Base-by-base conservation (phyloP, 1,139 yeast species). In the Yamadazyma sp. region DNA sequence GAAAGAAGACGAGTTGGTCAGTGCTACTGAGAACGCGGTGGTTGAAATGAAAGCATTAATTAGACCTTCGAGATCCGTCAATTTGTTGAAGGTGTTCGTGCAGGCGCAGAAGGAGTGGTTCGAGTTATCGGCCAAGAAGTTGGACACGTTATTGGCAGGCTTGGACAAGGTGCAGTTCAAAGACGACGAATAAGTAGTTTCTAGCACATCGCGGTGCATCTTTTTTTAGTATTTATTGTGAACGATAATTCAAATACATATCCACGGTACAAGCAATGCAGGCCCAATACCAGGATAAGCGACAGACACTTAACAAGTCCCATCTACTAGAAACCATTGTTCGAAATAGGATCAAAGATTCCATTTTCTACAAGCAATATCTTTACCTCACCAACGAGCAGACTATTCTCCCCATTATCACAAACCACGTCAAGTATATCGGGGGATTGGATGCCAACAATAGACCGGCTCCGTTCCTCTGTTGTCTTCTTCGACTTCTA, bases 1-100 rank as follows among this genome's bases (percentile, higher is more conserved):
- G 32, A 73, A 76, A 48, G 95, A 86, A 61, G 95, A 86, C 55
- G 90, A 82, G 45, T 74, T 85, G 50, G 92, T 85, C 23, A 76
- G 82, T 52, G 86, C 87, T 18, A 85, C 89, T 7, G 83, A 83
- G 42, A 67, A 72, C 23, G 92, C 92, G 1, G 92, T 83, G n/a
- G 75, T 78, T 50, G 79, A 79, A 40, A 84, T 86, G 92, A 80
- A 82, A 59, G 77, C 73, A 46, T 67, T 85, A 42, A 78, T 86
- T 51, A 78, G 75, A 45, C 88, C 90, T 28, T 68, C 80, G 11
- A 84, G 81, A 57, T 69, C 80, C 38, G 70, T 85, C 37, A 71
- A 76, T 42, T 65, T 85, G 52, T 67, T 86, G 47, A 81, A 80
- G 53, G 65, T 81, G 12, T 78, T 83, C 52, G 77, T 79, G 45